Conservation (phyloP, 192 early-diverging fungal genomes). For the Fimicolochytrium jonesii region DNA sequence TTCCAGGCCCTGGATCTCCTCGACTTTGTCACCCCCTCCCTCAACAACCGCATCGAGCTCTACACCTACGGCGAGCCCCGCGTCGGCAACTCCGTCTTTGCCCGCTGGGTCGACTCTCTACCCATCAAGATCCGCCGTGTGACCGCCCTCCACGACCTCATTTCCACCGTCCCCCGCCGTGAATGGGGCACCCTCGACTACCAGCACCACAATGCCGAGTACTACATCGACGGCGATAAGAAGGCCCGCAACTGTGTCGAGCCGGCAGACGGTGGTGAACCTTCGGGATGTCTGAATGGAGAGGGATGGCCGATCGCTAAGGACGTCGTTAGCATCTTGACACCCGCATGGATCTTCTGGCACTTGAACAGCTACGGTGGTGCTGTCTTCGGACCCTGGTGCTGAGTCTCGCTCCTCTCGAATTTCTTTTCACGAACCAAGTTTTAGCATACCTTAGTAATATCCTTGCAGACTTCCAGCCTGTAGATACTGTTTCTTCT, state of each 20-base stretch:
- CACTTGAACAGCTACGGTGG: constrained; percentile 7
- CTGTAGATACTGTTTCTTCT: too few species aligned
- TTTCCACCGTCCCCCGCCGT: constrained; percentile 14
- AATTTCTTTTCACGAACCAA: too few species aligned
- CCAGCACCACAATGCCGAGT: constrained; percentile 4
- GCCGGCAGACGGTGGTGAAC: not conserved
- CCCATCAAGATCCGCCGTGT: constrained; percentile 4
- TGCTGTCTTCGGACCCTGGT: constrained; percentile 14
- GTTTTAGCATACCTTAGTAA: too few species aligned
- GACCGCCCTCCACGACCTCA: constrained; percentile 2
- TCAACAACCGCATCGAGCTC: not conserved
- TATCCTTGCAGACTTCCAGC: too few species aligned
- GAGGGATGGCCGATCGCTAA: not conserved
- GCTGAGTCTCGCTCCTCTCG: too few species aligned
- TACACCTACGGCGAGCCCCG: constrained; percentile 13
- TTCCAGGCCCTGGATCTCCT: constrained; percentile 6
- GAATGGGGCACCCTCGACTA: constrained; percentile 12
- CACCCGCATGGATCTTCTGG: constrained; percentile 6
- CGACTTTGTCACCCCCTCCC: not conserved
- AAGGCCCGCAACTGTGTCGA: not conserved
- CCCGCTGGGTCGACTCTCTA: constrained; percentile 11
- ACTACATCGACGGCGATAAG: not conserved
- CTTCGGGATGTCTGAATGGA: constrained; percentile 13
- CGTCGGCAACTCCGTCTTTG: constrained; percentile 12
- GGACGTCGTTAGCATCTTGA: not conserved